phyloP scores from a whole-genome alignment of 148 eudicot genomes.

The Beta vulgaris region DNA sequence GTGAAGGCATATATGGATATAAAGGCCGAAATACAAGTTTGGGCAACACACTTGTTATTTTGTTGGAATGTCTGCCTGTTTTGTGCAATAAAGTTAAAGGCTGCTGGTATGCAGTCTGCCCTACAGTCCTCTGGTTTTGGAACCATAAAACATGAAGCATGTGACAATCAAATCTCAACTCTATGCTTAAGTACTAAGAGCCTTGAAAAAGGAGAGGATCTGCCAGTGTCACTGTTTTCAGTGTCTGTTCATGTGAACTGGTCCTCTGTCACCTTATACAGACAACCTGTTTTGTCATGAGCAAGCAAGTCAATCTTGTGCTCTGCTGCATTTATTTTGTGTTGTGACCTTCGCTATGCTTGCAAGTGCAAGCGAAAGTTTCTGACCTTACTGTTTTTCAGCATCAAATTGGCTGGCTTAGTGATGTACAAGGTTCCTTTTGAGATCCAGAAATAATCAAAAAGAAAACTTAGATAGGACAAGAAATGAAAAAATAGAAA shows the following conservation, averaged over 20 bases:
- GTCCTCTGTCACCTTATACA: too few species aligned
- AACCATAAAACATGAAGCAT: not conserved
- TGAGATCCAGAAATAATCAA: not conserved
- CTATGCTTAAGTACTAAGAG: not conserved
- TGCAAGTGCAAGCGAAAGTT: not conserved
- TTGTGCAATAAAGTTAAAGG: slow-evolving; percentile 6
- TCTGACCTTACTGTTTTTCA: not conserved
- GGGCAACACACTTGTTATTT: not conserved
- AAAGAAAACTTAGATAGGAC: not conserved
- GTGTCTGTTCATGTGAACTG: slow-evolving; percentile 6
- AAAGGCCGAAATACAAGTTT: not conserved
- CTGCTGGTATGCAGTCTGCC: slow-evolving; percentile 6
- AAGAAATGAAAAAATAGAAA: not conserved
- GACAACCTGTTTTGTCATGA: too few species aligned
- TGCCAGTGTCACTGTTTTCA: slow-evolving; percentile 11
- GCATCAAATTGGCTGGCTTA: not conserved
- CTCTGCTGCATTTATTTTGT: not conserved
- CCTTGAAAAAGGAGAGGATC: not conserved
- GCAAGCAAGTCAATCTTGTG: too few species aligned
- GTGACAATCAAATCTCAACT: not conserved
- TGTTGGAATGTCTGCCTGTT: slow-evolving; percentile 7
- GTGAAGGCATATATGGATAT: not conserved
- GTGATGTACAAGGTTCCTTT: not conserved
- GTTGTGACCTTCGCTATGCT: not conserved
- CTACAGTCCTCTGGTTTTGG: slow-evolving; percentile 5